Evolutionary conservation across 169 alveolate species (phyloP), one percentile per base, ranked within the genome.

Genomic region (Theileria annulata): DNA sequence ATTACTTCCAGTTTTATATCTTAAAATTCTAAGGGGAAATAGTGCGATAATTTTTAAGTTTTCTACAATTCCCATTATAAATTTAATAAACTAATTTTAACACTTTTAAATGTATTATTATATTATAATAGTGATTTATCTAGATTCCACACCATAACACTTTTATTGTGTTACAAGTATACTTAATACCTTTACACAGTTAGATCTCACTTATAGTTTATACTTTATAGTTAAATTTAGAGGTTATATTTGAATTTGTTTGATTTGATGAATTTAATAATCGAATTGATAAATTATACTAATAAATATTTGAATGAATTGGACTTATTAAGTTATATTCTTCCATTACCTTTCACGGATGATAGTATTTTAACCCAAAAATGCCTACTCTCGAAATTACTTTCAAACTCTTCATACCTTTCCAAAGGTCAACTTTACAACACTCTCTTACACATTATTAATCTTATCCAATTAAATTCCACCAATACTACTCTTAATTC

Each of bases 271-370:
- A 49, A 71, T 73, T 75, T 82, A 13, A 37, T 79, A 9, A n/a
- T 80, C 3, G 89, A 82, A 19, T 76, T 82, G 30, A 75, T 82
- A 35, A 85, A 82, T 47, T 37, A 51, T 37, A 75, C 89, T 28
- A 42, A 56, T 59, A 23, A 81, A 30, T 82, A 75, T 48, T 56
- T 82, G 23, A 70, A 28, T 28, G 86, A 67, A 27, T 33, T 63
- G 66, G 75, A 82, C 30, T 75, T 82, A 51, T 62, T 33, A 27
- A 68, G 76, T 30, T 82, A 37, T 35, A 30, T 82, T 21, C 76
- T 82, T 17, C 89, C 89, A 27, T 71, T 82, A 15, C 89, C 89
- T 51, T 82, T 82, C 62, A 68, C 80, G 3, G 89, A 82, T 30
- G 89, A 82, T 58, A 31, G 69, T 23, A 28, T 82, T 13, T 71